Evolutionary conservation across 805 yeast species (phyloP), one percentile per base, ranked within the genome.

Genomic region (Kuraishia molischiana): DNA sequence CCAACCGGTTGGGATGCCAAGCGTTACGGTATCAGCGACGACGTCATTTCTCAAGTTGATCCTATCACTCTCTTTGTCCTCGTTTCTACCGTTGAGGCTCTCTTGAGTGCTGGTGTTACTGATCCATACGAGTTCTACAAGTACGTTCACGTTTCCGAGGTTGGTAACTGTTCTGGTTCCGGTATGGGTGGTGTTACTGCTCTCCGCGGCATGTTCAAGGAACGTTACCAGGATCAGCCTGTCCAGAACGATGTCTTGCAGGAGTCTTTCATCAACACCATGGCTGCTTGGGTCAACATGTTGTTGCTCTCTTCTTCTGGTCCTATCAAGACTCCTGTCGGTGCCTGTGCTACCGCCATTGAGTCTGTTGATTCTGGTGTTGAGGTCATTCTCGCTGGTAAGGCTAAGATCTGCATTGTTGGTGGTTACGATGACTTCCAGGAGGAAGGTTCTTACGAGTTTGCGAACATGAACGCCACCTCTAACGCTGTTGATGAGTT

Each of bases 171-270:
- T 74, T 83, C 95, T 35, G 99, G 99, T 70, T 87, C 97, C 40
- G 99, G 99, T 77, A 90, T 92, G 95, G 99, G 99, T 67, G 99
- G 99, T 81, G 94, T 90, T 53, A 61, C 83, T 51, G 98, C 99
- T 38, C 67, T 92, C 57, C 85, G 94, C 62, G 97, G 96, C 52
- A 92, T 92, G 97, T 92, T 87, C 73, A 87, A 75, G 64, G 95
- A 90, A 58, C 80, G 99, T 68, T 92, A 73, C 69, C 68, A 76
- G 51, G 99, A 92, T 61, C 72, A 72, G 64, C 96, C 95, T 39
- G 96, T 89, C 39, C 98, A 94, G 70, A 92, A 85, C 59, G 99
- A 92, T 66, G 83, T 92, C 50, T 72, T 92, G 51, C 98, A 90
- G 67, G 99, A 92, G 67, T 89, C 98, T 42, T 92, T 92, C 68